A percentile compares a stretch with the other conserved stretches of the same genome.
Evolutionary conservation across 345 rosid species (phyloP).

Genomic region (Gossypium longicalyx): DNA sequence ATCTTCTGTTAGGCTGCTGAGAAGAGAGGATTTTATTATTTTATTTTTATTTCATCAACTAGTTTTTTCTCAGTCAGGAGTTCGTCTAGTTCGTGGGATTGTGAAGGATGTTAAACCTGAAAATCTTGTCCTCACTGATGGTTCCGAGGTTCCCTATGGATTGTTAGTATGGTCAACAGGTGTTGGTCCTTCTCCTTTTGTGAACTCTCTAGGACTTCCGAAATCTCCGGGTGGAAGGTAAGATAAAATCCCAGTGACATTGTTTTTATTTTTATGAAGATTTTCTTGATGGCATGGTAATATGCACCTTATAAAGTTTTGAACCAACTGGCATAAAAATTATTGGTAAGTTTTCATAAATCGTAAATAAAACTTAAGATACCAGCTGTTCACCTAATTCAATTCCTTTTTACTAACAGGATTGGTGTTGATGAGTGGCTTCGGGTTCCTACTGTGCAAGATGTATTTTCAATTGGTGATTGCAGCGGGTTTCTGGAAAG

Average conservation of each 20-base stretch:
- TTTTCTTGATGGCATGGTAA: neutral
- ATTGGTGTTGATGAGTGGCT: conserved; percentile 87
- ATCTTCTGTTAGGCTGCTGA: neutral
- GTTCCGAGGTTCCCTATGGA: conserved; percentile 84
- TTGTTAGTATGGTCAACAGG: conserved; percentile 94
- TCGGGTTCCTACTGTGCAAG: conserved; percentile 70
- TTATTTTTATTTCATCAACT: conserved; percentile 5
- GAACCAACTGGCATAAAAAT: neutral
- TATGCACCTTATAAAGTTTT: neutral
- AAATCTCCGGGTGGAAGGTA: conserved; percentile 93
- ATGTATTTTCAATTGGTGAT: conserved; percentile 88
- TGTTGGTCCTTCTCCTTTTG: conserved; percentile 80
- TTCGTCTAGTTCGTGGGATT: conserved; percentile 74
- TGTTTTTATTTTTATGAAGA: neutral
- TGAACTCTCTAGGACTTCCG: conserved; percentile 64
- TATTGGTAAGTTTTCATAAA: neutral
- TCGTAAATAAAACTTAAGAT: neutral
- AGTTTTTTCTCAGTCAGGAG: conserved; percentile 68
- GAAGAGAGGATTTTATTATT: neutral
- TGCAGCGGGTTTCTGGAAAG: conserved; percentile 89
- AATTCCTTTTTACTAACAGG: conserved; percentile 33
- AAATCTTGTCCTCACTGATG: conserved; percentile 71
- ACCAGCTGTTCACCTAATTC: neutral
- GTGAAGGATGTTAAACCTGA: conserved; percentile 84
- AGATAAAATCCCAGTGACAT: conserved; percentile 10